A percentile compares a stretch with the other conserved stretches of the same genome.
Evolutionary conservation across 352 stramenopile genomes (phyloP).

Genomic region (Hyaloperonospora arabidopsidis): DNA sequence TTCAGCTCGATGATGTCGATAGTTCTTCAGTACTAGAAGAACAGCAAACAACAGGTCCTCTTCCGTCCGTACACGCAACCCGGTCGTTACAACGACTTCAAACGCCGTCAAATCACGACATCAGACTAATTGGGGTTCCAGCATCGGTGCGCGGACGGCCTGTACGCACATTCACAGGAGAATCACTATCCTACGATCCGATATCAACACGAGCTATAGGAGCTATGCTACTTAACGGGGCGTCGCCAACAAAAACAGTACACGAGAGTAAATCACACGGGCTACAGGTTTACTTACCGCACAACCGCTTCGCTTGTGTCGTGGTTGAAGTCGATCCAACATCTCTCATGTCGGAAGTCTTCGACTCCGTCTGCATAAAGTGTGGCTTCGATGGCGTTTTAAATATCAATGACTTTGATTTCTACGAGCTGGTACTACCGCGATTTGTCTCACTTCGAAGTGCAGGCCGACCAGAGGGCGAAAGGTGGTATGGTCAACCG

Average conservation of each 20-base stretch:
- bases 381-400: conserved; percentile 69
- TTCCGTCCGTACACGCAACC: conserved; percentile 46
- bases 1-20: conserved; percentile 41
- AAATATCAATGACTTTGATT: conserved; percentile 74
- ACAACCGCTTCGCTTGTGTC: conserved; percentile 81
- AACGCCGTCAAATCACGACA: conserved; percentile 44
- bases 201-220: conserved; percentile 54
- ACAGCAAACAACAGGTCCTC: conserved; percentile 29
- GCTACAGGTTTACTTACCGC: conserved; percentile 76
- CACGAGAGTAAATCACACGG: conserved; percentile 33
- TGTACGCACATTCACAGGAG: conserved; percentile 32
- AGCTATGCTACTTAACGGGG: conserved; percentile 24
- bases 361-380: conserved; percentile 66
- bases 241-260: conserved; percentile 40
- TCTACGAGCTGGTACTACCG: conserved; percentile 74
- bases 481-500: conserved; percentile 75
- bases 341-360: conserved; percentile 61
- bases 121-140: conserved; percentile 22
- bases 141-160: conserved; percentile 45
- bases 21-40: conserved; percentile 24
- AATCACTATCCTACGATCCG: conserved; percentile 50
- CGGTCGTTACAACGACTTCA: conserved; percentile 62
- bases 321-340: conserved; percentile 53
- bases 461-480: conserved; percentile 70
- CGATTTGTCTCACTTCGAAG: conserved; percentile 82